A percentile compares a stretch with the other conserved stretches of the same genome.
Conservation (phyloP, 2,329 filamentous ascomycete species). For the Xylaria sp. region DNA sequence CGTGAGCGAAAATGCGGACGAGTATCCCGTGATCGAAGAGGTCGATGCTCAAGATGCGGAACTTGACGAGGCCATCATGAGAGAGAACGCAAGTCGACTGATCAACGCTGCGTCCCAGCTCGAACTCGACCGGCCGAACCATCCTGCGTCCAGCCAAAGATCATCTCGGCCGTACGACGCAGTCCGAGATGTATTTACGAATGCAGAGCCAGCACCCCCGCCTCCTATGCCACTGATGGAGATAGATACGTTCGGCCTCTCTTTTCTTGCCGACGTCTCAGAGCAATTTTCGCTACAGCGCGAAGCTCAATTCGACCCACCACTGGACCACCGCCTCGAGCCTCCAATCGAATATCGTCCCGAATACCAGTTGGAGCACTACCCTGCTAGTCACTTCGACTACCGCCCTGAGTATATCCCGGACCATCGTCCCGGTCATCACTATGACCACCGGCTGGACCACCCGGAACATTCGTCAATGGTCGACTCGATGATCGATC, state of each 20-base stretch:
- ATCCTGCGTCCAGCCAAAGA: conserved; percentile 37
- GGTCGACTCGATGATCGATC: conserved; percentile 46
- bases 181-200: conserved; percentile 56
- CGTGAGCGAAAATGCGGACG: conserved; percentile 34
- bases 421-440: conserved; percentile 30
- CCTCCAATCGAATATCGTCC: conserved; percentile 33
- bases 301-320: conserved; percentile 31
- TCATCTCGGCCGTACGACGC: conserved; percentile 56
- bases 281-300: conserved; percentile 38
- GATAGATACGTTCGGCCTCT: conserved; percentile 45
- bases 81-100: conserved; percentile 35
- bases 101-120: conserved; percentile 42
- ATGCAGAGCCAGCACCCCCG: conserved; percentile 45
- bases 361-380: conserved; percentile 30
- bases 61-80: conserved; percentile 22
- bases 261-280: conserved; percentile 49
- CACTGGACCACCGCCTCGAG: conserved; percentile 31
- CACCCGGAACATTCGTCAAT: conserved; percentile 28
- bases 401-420: conserved; percentile 30
- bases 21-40: conserved; percentile 18
- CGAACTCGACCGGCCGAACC: conserved; percentile 36
- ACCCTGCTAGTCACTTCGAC: conserved; percentile 22
- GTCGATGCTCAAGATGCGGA: background rate
- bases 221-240: conserved; percentile 37
- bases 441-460: conserved; percentile 29